Conservation (phyloP, 2,329 filamentous ascomycete genomes). For the Byssoonygena ceratinophila region DNA sequence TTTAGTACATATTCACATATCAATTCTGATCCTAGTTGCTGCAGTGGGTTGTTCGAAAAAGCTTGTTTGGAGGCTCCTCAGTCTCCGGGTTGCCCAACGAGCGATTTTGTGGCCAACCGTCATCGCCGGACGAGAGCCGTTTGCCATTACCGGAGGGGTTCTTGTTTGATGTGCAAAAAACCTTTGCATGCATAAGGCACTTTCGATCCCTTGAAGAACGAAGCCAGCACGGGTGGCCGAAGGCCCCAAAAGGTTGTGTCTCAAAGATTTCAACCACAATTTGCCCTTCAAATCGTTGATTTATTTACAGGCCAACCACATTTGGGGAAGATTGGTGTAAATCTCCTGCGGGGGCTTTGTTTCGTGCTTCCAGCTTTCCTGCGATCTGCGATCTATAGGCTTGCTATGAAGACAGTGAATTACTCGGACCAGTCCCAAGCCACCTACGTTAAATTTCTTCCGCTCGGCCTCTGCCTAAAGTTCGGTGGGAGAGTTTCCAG, state of each 20-base stretch:
- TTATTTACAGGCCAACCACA: background rate
- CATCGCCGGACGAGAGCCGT: constrained; percentile 11
- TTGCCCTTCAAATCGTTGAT: background rate
- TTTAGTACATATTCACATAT: background rate
- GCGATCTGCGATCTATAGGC: constrained; percentile 1
- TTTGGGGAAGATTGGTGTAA: background rate
- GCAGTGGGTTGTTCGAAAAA: constrained; percentile 3
- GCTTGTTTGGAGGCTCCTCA: background rate
- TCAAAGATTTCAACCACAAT: background rate
- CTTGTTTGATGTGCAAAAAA: constrained; percentile 10
- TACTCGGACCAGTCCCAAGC: background rate
- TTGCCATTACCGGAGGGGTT: constrained; percentile 13
- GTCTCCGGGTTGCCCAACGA: constrained; percentile 3
- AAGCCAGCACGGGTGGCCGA: constrained; percentile 10
- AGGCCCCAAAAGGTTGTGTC: background rate
- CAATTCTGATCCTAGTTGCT: background rate
- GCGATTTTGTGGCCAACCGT: constrained; percentile 7
- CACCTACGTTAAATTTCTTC: constrained; percentile 11
- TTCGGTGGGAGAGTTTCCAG: constrained; percentile 5
- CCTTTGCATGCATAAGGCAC: constrained; percentile 7
- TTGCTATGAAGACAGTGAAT: constrained; percentile 4
- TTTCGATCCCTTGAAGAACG: constrained; percentile 4
- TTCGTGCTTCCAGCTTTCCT: constrained; percentile 10
- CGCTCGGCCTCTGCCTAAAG: constrained; percentile 15
- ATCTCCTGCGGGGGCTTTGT: constrained; percentile 7